phyloP scores from a whole-genome alignment of 192 early-diverging fungal species.

The Rhizoclosmatium globosum region DNA sequence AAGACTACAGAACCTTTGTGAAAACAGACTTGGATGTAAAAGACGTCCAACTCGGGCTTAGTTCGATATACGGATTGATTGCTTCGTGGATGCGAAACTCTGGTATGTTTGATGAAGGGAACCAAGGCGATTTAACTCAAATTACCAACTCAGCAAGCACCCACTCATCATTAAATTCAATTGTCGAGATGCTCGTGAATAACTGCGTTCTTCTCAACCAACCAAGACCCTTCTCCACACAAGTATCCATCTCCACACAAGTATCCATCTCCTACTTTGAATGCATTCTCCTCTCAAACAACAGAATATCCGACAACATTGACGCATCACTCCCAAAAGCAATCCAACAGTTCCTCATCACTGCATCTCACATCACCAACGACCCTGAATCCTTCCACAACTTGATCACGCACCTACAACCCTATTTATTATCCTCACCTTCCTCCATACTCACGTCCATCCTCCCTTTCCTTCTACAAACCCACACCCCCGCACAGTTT shows the following conservation, averaged over 20 bases:
- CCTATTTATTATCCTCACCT: neutral
- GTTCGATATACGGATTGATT: neutral
- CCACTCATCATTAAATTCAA: neutral
- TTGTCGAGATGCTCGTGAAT: neutral
- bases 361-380: neutral
- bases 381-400: neutral
- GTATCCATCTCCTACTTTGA: neutral
- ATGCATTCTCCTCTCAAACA: neutral
- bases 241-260: too few species aligned
- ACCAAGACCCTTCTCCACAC: neutral
- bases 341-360: neutral
- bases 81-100: neutral
- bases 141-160: neutral
- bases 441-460: neutral
- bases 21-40: neutral
- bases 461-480: neutral
- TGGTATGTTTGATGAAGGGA: neutral
- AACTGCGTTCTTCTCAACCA: neutral
- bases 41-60: neutral
- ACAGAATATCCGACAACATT: neutral
- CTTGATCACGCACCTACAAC: neutral
- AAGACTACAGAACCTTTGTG: neutral
- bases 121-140: too few species aligned
- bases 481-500: neutral
- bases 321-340: neutral